Percentiles rank a stretch among this genome's conserved stretches.
These are phyloP conservation scores for Pythium rishiriense DNA, from an alignment of 352 stramenopile genomes.

Conservation along the genomic window DNA sequence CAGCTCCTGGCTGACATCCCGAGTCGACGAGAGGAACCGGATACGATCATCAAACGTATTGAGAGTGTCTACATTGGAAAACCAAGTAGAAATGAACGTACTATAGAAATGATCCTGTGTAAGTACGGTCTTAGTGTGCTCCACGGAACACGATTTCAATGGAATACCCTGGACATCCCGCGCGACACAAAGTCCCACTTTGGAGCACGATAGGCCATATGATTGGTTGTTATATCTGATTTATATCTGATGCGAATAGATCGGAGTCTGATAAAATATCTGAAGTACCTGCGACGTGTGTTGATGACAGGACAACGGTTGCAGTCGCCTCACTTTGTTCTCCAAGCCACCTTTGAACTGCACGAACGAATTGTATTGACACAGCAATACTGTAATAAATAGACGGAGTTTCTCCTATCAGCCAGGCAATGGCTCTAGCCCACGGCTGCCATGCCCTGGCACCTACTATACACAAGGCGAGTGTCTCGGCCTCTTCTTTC, in stretches of 20 bases:
- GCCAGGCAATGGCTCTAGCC: neutral
- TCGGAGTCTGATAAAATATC: neutral
- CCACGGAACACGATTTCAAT: neutral
- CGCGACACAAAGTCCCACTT: neutral
- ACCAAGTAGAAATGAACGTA: slow-evolving; percentile 11
- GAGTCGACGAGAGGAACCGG: slow-evolving; percentile 6
- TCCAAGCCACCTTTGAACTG: too few species aligned
- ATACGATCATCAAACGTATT: slow-evolving; percentile 4
- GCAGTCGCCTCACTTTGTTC: too few species aligned
- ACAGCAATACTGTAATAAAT: slow-evolving; percentile 6
- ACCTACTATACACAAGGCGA: slow-evolving; percentile 20
- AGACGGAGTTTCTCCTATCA: neutral
- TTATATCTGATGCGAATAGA: neutral
- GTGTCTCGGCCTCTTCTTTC: neutral
- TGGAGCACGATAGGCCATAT: neutral
- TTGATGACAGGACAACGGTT: too few species aligned
- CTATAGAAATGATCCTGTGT: slow-evolving; percentile 9
- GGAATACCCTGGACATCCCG: neutral
- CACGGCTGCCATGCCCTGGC: neutral
- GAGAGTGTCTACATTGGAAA: slow-evolving; percentile 10
- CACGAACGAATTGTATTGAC: too few species aligned
- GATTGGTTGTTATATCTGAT: neutral
- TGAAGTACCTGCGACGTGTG: neutral
- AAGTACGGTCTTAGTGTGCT: neutral
- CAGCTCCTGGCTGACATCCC: neutral